Conservation (phyloP, 2,329 filamentous ascomycete genomes). For the Plectosphaerella plurivora region DNA sequence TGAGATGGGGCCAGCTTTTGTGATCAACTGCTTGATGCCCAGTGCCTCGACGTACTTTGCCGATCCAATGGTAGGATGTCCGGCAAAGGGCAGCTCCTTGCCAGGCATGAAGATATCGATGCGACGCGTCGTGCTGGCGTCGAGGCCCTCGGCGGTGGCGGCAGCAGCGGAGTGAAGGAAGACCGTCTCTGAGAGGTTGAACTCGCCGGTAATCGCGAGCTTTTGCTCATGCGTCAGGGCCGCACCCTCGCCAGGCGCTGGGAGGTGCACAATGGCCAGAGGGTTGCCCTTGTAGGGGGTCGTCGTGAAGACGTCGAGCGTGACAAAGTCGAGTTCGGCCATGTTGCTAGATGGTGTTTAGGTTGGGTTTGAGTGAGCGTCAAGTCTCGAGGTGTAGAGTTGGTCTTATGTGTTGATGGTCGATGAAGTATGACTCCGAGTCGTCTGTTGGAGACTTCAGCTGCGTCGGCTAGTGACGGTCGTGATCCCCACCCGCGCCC, state of each 20-base stretch:
- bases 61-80: constrained; percentile 57
- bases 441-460: no score
- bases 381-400: no score
- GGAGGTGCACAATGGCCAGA: constrained; percentile 54
- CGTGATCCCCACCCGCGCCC: no score
- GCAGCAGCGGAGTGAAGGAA: constrained; percentile 48
- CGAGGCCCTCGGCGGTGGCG: constrained; percentile 17
- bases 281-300: constrained; percentile 52
- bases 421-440: no score
- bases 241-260: constrained; percentile 24
- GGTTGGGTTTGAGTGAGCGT: background rate
- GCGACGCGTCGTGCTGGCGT: constrained; percentile 20
- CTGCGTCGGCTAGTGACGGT: no score
- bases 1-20: constrained; percentile 53
- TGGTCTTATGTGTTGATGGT: no score
- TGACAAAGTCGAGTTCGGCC: constrained; percentile 41
- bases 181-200: constrained; percentile 61
- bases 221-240: constrained; percentile 47
- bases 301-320: constrained; percentile 55
- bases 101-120: constrained; percentile 57
- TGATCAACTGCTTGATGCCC: constrained; percentile 38
- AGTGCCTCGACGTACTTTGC: constrained; percentile 41
- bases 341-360: constrained; percentile 11
- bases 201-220: constrained; percentile 55
- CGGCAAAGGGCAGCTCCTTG: constrained; percentile 56